Evolutionary conservation across 2,329 filamentous ascomycete species (phyloP), one percentile per base, ranked within the genome.

Genomic region (Diaporthe citri): DNA sequence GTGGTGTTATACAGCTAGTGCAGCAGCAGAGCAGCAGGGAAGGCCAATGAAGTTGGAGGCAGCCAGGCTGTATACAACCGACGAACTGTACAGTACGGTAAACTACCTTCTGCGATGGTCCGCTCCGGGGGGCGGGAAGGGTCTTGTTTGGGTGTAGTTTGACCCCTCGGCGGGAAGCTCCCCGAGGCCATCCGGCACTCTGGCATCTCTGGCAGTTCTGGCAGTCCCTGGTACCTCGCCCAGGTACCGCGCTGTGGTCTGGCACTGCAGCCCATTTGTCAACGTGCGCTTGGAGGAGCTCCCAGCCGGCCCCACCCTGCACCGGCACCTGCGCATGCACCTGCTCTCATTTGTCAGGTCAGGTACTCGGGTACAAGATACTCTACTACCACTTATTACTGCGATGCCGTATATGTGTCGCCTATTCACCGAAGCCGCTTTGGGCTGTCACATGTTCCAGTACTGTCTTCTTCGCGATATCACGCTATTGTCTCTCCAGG

Each of bases 11-110:
- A 64, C 59, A 22, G 59, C 59, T 46, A 28, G 55, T 66, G 52
- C 60, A 55, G 52, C 60, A 72, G 60, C 34, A 34, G 41, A 64
- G 20, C 34, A 62, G 57, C 57, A 43, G 60, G 25, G 43, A 25
- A 46, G 51, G 39, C 66, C 73, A 71, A 71, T 74, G 56, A 52
- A 69, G 48, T 74, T 71, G 73, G 64, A 73, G 51, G 70, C 71
- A 46, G 55, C 59, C 57, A 64, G 59, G 60, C 59, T 55, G 46
- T 25, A 69, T 69, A 55, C 39, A 28, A 59, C 25, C 51, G n/a
- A 36, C 31, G 13, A 43, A n/a, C 56, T 36, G 64, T 69, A 69
- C 46, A 39, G 34, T 71, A 69, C 46, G 46, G 64, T 69, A 71
- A 41, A 41, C 64, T 62, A 55, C 64, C 41, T 57, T 71, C 55